Percentiles rank a stretch among this genome's conserved stretches.
These are phyloP conservation scores for Cryptococcus deneoformans DNA, from an alignment of 1,284 basidiomycete species.

Conservation along the genomic window DNA sequence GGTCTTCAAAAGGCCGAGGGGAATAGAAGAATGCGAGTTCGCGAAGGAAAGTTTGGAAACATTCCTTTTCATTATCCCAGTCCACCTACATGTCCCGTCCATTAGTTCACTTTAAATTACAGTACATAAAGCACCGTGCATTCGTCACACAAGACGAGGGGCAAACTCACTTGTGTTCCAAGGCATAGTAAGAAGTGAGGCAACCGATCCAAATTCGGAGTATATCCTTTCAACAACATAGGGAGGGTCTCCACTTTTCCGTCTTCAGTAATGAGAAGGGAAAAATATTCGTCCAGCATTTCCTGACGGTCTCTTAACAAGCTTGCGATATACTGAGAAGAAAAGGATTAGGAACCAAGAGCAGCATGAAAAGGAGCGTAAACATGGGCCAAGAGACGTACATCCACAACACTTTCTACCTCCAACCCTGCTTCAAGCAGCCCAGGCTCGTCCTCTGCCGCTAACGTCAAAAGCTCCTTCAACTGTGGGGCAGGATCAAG, in stretches of 20 bases:
- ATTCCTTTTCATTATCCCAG: slow-evolving; percentile 80
- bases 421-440: slow-evolving; percentile 41
- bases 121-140: background rate
- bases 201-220: slow-evolving; percentile 78
- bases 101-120: background rate
- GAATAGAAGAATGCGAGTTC: slow-evolving; percentile 91
- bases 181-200: slow-evolving; percentile 82
- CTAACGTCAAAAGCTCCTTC: slow-evolving; percentile 68
- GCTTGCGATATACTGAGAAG: slow-evolving; percentile 26
- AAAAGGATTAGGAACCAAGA: background rate
- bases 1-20: slow-evolving; percentile 54
- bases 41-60: slow-evolving; percentile 79
- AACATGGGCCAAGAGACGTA: slow-evolving; percentile 35
- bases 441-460: slow-evolving; percentile 65
- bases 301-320: slow-evolving; percentile 58
- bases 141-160: background rate
- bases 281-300: slow-evolving; percentile 95
- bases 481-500: slow-evolving; percentile 80
- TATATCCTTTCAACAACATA: slow-evolving; percentile 75
- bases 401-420: slow-evolving; percentile 62
- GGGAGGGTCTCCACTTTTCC: slow-evolving; percentile 75
- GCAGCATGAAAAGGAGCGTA: background rate
- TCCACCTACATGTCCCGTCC: slow-evolving; percentile 60
- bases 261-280: slow-evolving; percentile 62
- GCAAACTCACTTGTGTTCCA: slow-evolving; percentile 65